These are phyloP conservation scores for Cyberlindnera maclurae DNA, from an alignment of 805 yeast genomes.

Conservation along the genomic window DNA sequence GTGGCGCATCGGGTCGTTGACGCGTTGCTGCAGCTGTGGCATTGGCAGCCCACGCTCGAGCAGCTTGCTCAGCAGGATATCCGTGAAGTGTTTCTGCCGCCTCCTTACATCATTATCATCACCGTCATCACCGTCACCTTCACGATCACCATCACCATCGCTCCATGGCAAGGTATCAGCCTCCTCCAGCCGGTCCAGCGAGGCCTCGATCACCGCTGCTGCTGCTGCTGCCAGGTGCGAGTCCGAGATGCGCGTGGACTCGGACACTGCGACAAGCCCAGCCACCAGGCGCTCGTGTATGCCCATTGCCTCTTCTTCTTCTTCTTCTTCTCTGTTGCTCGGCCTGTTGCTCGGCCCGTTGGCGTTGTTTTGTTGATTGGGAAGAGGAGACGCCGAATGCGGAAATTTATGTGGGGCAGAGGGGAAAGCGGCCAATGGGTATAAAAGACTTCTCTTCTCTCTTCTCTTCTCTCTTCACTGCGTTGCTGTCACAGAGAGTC, in stretches of 20 bases:
- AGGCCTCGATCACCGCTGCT: constrained; percentile 36
- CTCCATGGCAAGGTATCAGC: constrained; percentile 10
- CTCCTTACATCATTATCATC: neutral
- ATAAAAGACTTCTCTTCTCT: too few species aligned
- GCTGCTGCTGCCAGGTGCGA: constrained; percentile 20
- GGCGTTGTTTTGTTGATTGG: too few species aligned
- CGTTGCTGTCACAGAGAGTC: too few species aligned
- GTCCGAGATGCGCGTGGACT: constrained; percentile 7
- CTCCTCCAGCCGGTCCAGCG: constrained; percentile 30
- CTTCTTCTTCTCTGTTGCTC: too few species aligned
- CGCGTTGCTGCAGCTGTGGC: constrained; percentile 33
- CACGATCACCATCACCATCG: constrained; percentile 6
- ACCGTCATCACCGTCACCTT: constrained; percentile 5
- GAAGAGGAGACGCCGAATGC: too few species aligned
- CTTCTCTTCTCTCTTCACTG: too few species aligned
- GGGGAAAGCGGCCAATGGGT: too few species aligned
- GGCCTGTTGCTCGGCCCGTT: too few species aligned
- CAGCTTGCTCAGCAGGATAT: constrained; percentile 46
- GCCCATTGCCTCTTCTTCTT: neutral
- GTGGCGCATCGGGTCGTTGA: constrained; percentile 38
- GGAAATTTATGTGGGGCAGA: too few species aligned
- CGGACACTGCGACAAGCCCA: constrained; percentile 11
- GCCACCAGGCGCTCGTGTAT: constrained; percentile 6
- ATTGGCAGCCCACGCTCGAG: constrained; percentile 43
- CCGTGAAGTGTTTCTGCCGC: constrained; percentile 45